These are phyloP conservation scores for Mayamaea pseudoterrestris DNA, from an alignment of 108 stramenopile genomes.

Conservation along the genomic window DNA sequence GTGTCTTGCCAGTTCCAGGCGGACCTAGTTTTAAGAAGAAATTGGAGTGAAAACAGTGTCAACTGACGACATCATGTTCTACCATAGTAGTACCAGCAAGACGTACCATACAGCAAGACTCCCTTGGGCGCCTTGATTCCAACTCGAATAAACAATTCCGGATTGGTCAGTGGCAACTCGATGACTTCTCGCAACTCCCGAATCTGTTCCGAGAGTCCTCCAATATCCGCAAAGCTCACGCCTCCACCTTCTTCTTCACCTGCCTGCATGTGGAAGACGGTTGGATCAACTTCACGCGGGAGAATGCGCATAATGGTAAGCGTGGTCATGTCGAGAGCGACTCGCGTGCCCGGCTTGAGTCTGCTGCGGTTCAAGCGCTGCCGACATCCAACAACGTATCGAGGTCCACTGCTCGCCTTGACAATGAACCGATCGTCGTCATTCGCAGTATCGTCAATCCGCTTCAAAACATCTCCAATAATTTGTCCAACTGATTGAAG, in stretches of 20 bases:
- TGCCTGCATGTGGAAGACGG: constrained; percentile 97
- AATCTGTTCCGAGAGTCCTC: constrained; percentile 95
- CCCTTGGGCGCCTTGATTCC: constrained; percentile 96
- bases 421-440: constrained; percentile 94
- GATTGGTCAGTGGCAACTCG: constrained; percentile 98
- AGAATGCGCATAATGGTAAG: constrained; percentile 97
- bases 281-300: constrained; percentile 97
- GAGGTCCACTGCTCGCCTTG: constrained; percentile 91
- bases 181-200: constrained; percentile 95
- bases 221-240: constrained; percentile 91
- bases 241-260: constrained; percentile 78
- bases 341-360: constrained; percentile 92
- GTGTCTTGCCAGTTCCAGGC: constrained; percentile 91
- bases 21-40: constrained; percentile 32
- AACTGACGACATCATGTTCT: not conserved
- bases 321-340: constrained; percentile 99
- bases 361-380: constrained; percentile 81
- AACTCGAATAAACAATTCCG: constrained; percentile 94
- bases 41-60: not conserved
- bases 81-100: not conserved
- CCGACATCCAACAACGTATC: constrained; percentile 96
- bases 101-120: constrained; percentile 69
- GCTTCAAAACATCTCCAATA: constrained; percentile 96
- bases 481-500: constrained; percentile 94
- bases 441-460: constrained; percentile 80